These are phyloP conservation scores for Serendipita sp. DNA, from an alignment of 1,284 basidiomycete genomes.

Conservation along the genomic window DNA sequence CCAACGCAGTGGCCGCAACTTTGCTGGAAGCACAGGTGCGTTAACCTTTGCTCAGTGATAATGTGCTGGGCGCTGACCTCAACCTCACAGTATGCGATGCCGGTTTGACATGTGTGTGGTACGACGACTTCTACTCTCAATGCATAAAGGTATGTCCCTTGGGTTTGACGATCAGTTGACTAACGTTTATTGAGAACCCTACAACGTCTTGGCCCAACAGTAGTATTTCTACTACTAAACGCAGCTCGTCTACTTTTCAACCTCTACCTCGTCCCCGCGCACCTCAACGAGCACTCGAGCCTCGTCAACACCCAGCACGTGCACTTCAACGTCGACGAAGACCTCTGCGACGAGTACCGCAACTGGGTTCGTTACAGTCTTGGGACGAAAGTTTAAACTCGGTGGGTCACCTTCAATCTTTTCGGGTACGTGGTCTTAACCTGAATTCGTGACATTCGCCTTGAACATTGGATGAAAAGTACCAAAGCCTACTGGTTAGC, in stretches of 20 bases:
- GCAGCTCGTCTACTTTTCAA: not conserved
- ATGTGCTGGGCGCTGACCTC: not conserved
- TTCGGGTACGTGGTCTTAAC: conserved; percentile 26
- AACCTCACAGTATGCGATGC: conserved; percentile 8
- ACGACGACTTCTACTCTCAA: conserved; percentile 11
- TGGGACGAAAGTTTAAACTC: conserved; percentile 29
- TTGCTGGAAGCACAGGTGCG: not conserved
- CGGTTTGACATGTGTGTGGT: conserved; percentile 9
- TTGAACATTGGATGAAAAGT: not conserved
- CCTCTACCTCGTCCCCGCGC: not conserved
- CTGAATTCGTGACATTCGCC: not conserved
- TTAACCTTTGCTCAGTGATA: not conserved
- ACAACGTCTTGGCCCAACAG: not conserved
- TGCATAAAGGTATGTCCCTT: conserved; percentile 3
- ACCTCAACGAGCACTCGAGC: not conserved
- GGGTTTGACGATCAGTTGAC: not conserved
- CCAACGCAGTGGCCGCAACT: conserved; percentile 12
- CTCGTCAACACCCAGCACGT: conserved; percentile 11
- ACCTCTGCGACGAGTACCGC: conserved; percentile 20
- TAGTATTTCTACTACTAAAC: not conserved
- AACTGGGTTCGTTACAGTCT: conserved; percentile 34
- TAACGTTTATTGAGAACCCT: not conserved
- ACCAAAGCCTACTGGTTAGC: conserved; percentile 41
- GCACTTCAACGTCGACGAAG: conserved; percentile 13
- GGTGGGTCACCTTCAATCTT: conserved; percentile 36